Base-by-base conservation (phyloP, 768 basidiomycete species). In the Lactarius trivialis region DNA sequence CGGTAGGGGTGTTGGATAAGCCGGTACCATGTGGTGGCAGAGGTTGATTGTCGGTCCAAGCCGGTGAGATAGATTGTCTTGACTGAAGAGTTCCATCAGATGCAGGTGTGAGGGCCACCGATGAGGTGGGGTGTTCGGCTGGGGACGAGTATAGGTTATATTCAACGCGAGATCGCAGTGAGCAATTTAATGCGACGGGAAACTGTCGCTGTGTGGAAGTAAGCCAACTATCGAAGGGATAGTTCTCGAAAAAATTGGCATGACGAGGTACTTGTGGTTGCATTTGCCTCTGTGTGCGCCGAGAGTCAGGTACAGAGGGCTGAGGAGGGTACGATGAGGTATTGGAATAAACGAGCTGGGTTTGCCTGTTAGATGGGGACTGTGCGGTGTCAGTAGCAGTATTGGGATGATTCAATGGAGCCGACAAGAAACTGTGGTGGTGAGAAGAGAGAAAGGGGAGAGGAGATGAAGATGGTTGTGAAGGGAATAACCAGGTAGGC, bases 311-410 rank as follows among this genome's bases (percentile, higher is more conserved):
- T 4, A 53, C 28, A 17, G 63, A 19, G n/a, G 57, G 36, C 3
- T 45, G 53, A 15, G 30, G 50, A 53, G 32, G 26, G 24, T 60
- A 55, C 19, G 37, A 24, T 1, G 58, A 24, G 9, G 45, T 28
- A 48, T 21, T 37, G 55, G 48, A 1, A 19, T 51, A 50, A 7
- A 48, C 49, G n/a, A 67, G 28, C 33, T 41, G 43, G 2, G 55
- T 26, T n/a, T 58, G 58, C 69, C 69, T 70, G 32, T 2, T 58
- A 19, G 56, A 21, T 39, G 58, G 53, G 6, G 64, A 63, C 8
- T 51, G 33, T 8, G 30, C 55, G 1, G 55, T 28, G n/a, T 52
- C 28, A 17, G 21, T 8, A 17, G 45, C 37, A 24, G 53, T 45
- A 24, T 49, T 55, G 17, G 58, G 58, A 21, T 59, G 62, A 4